Percentiles rank a stretch among this genome's conserved stretches.
These are phyloP conservation scores for Cryphonectria carpinicola DNA, from an alignment of 2,329 filamentous ascomycete genomes.

Conservation along the genomic window DNA sequence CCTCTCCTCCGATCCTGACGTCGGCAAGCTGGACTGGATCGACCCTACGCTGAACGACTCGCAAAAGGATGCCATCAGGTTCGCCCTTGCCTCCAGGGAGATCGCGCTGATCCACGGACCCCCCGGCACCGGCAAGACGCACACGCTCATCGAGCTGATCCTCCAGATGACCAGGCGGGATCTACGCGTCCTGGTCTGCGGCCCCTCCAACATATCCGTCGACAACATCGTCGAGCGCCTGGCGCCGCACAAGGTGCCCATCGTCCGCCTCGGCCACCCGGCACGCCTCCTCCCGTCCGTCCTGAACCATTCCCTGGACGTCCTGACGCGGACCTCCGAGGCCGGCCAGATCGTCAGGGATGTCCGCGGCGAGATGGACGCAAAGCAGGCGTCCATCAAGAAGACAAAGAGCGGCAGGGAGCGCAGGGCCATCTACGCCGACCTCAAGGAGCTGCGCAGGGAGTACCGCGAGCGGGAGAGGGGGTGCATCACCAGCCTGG, in stretches of 20 bases:
- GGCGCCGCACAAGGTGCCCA: conserved; percentile 79
- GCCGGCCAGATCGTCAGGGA: conserved; percentile 88
- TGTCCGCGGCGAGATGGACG: conserved; percentile 89
- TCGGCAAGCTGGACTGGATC: conserved; percentile 59
- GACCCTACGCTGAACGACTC: conserved; percentile 66
- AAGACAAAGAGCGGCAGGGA: conserved; percentile 85
- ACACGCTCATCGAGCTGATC: conserved; percentile 93
- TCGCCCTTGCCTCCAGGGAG: conserved; percentile 80
- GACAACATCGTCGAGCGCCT: conserved; percentile 97
- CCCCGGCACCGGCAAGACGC: conserved; percentile 95
- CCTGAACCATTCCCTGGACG: conserved; percentile 85
- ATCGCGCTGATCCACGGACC: conserved; percentile 92
- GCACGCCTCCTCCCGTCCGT: conserved; percentile 88
- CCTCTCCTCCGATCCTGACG: conserved; percentile 45
- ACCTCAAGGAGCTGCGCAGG: conserved; percentile 82
- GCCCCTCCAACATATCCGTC: conserved; percentile 94
- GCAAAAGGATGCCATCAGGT: conserved; percentile 73
- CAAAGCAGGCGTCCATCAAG: conserved; percentile 83
- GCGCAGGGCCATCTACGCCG: conserved; percentile 78
- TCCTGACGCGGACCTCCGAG: conserved; percentile 87
- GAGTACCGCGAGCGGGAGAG: conserved; percentile 87
- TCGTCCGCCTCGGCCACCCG: conserved; percentile 90
- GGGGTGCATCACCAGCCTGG: conserved; percentile 76
- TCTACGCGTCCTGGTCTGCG: conserved; percentile 85
- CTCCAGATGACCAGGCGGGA: conserved; percentile 80